Evolutionary conservation across 1,139 yeast species (phyloP), one percentile per base, ranked within the genome.

Genomic region (Candida frijolesensis): DNA sequence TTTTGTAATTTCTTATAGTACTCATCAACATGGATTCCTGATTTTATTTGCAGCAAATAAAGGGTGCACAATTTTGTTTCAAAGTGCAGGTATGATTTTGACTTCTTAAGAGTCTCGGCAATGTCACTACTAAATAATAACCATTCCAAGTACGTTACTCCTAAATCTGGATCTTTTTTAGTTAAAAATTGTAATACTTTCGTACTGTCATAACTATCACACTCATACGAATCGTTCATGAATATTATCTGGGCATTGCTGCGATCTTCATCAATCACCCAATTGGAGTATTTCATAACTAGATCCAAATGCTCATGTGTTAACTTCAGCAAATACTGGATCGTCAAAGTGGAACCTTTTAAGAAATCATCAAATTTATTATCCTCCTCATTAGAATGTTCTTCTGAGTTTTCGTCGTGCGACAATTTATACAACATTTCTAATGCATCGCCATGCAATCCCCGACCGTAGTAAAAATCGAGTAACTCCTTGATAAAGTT

Each of bases 381-480:
- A 33, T 55, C 57, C n/a, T 54, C 57, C 27, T 55, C 55, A 16
- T 51, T 54, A 25, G 50, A 43, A 42, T 54, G 56, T n/a, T 30
- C 33, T 42, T 66, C 56, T 0, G 60, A 66, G 16, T 65, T 59
- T 12, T 57, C 61, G 6, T 62, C 57, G 44, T 71, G 73, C 2
- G 75, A 65, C 30, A 75, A 57, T n/a, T 67, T 61, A 48, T 68
- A 63, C 42, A 92, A 70, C 64, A 89, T 75, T 11, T 76, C 70
- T 45, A 94, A 69, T 0, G 97, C 96, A 50, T 85, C 83, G 12
- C 73, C 70, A 65, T 91, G 97, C 44, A 82, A 65, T 1, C 70
- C 65, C 51, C 87, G 75, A 9, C 88, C 83, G 60, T 74, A 85
- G 60, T 87, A 89, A 61, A 89, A 94, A 62, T 89, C 96, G 12